phyloP scores from a whole-genome alignment of 2,329 filamentous ascomycete species.

The Periconia digitata region DNA sequence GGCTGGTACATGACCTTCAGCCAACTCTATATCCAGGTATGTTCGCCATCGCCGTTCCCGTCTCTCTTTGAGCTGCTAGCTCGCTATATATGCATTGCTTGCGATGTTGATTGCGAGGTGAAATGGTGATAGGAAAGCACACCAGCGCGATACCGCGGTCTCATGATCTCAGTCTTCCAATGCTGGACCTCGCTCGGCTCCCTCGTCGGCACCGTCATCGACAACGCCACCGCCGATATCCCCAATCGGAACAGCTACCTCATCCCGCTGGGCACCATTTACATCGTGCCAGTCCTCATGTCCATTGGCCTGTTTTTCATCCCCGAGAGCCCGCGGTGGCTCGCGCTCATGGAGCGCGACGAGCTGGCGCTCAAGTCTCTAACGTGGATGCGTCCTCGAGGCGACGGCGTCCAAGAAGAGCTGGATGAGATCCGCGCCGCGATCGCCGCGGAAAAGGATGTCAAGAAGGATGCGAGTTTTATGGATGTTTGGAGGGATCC shows the following conservation, averaged over 20 bases:
- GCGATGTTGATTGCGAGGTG: not conserved
- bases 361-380: conserved; percentile 23
- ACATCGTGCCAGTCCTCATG: conserved; percentile 54
- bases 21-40: conserved; percentile 53
- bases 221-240: conserved; percentile 49
- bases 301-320: conserved; percentile 43
- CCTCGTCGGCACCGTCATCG: conserved; percentile 51
- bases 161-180: conserved; percentile 53
- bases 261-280: conserved; percentile 57
- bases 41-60: not conserved
- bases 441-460: conserved; percentile 37
- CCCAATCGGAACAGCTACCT: conserved; percentile 34
- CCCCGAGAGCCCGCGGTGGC: conserved; percentile 50
- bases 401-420: conserved; percentile 20
- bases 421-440: conserved; percentile 30
- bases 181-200: conserved; percentile 51
- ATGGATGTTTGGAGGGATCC: conserved; percentile 56
- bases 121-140: conserved; percentile 49
- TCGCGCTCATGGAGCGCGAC: conserved; percentile 22
- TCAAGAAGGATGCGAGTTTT: conserved; percentile 55
- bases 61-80: not conserved
- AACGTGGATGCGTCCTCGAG: conserved; percentile 31
- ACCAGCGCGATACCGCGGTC: conserved; percentile 54
- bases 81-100: not conserved
- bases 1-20: conserved; percentile 59